Evolutionary conservation across 768 basidiomycete genomes (phyloP), one percentile per base, ranked within the genome.

Genomic region (Pleurotus tuoliensis): DNA sequence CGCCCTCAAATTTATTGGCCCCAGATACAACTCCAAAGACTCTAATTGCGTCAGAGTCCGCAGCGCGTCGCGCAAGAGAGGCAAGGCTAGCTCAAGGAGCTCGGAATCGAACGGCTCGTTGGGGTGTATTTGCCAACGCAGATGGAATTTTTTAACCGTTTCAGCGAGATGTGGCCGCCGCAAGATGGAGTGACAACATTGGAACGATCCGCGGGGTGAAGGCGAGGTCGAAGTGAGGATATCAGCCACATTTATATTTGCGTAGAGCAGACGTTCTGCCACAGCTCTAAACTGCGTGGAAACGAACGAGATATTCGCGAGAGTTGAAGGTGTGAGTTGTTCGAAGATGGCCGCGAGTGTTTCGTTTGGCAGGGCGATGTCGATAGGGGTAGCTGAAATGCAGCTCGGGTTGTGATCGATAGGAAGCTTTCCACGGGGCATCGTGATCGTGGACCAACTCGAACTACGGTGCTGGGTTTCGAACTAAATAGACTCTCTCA

Each of bases 221-320:
- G 76, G 74, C 4, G 75, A 71, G 11, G 73, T 61, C 47, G 70
- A 68, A 4, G 76, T 73, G 50, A 86, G 66, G 24, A 64, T 56
- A 61, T 87, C 85, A 53, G 66, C 69, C 59, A 87, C 74, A 58
- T 61, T 61, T 58, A 85, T 72, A 51, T 75, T 74, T 9, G 83
- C 67, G 64, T 87, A 86, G 37, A 87, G 78, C 18, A 82, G 63
- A 56, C 80, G 80, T 66, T 86, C 84, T 2, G 82, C 83, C 38
- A 85, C 77, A 34, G 73, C 79, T 64, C 73, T 76, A 65, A 76
- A 77, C 9, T 68, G 69, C 46, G 64, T 73, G n/a, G 79, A 83
- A 53, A 81, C 77, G 56, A 73, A 68, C 22, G 80, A 62, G 56
- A 79, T 61, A 51, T 66, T 60, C 39, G 73, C 68, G 56, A 86